phyloP scores from a whole-genome alignment of 2,329 filamentous ascomycete genomes.

The Phaeosphaeria sp. region DNA sequence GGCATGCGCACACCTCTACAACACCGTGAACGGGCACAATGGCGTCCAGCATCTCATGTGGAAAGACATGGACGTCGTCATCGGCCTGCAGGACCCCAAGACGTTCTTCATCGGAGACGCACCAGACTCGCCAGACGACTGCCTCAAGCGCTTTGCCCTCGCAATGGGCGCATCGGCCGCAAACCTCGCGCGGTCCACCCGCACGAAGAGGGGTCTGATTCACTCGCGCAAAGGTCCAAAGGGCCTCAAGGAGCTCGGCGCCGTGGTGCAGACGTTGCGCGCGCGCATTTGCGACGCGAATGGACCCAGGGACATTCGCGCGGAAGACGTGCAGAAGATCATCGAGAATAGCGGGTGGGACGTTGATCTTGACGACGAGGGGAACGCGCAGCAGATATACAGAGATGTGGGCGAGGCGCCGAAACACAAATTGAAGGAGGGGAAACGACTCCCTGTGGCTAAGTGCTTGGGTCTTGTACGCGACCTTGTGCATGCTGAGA shows the following conservation, averaged over 20 bases:
- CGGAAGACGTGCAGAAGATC: conserved; percentile 47
- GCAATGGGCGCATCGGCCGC: conserved; percentile 46
- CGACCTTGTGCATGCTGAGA: conserved; percentile 47
- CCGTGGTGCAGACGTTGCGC: conserved; percentile 49
- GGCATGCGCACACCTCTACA: conserved; percentile 52
- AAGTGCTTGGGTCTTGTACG: conserved; percentile 28
- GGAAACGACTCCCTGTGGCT: conserved; percentile 3
- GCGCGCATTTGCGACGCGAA: conserved; percentile 38
- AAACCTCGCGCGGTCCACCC: conserved; percentile 26
- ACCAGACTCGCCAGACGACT: conserved; percentile 43
- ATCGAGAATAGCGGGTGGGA: conserved; percentile 40
- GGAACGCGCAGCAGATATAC: background rate
- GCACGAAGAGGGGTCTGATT: conserved; percentile 8
- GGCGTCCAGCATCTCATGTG: conserved; percentile 39
- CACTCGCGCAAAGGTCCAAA: conserved; percentile 41
- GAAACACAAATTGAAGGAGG: background rate
- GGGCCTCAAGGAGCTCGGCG: conserved; percentile 35
- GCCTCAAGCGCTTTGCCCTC: conserved; percentile 47
- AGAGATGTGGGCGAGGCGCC: too few species aligned
- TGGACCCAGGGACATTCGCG: conserved; percentile 36
- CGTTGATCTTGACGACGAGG: conserved; percentile 18
- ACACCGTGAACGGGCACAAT: conserved; percentile 44
- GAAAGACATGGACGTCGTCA: conserved; percentile 52
- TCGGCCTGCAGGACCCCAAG: conserved; percentile 33
- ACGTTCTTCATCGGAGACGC: conserved; percentile 49